Evolutionary conservation across 2,329 filamentous ascomycete species (phyloP), one percentile per base, ranked within the genome.

Genomic region (Aspergillus floridensis): DNA sequence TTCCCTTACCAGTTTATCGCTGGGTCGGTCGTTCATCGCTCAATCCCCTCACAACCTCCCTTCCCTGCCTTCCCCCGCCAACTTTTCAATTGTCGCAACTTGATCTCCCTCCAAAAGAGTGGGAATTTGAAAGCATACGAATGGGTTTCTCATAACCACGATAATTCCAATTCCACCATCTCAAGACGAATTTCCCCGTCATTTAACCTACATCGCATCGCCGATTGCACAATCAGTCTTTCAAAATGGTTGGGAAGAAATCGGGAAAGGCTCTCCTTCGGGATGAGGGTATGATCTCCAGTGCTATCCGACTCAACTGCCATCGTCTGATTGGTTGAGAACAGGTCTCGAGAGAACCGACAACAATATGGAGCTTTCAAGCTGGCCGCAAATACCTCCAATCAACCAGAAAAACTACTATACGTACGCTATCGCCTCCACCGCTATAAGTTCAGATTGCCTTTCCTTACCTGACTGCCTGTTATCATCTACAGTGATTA

Each of bases 381-480:
- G 85, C 75, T 99, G 95, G 93, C 93, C 95, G 10, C 89, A 95
- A 72, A 88, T 96, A 59, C 84, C 86, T 48, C 91, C 95, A 70
- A 99, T 99, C 78, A 99, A 99, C 74, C 95, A 99, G 77, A 99
- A 99, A 81, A 99, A 99, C 77, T 99, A 99, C 77, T 97, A 97
- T 76, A 96, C 93, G 91, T 95, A 83, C 62, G 87, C 80, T 22
- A 14, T 32, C 5, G 16, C 21, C 19, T 38, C 52, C 11, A 2
- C 48, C 44, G 24, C n/a, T n/a, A 44, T 14, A 10, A 16, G 12
- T 29, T n/a, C 6, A 31, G 5, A 11, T 6, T n/a, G 19, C 19
- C 22, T 48, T 14, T n/a, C 10, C 12, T 49, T 16, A 53, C 65
- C 26, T 70, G 49, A 67, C 59, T 21, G 58, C 12, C 12, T 14